Evolutionary conservation across 1,284 basidiomycete genomes (phyloP).

Genomic region (Ustilago tritici): DNA sequence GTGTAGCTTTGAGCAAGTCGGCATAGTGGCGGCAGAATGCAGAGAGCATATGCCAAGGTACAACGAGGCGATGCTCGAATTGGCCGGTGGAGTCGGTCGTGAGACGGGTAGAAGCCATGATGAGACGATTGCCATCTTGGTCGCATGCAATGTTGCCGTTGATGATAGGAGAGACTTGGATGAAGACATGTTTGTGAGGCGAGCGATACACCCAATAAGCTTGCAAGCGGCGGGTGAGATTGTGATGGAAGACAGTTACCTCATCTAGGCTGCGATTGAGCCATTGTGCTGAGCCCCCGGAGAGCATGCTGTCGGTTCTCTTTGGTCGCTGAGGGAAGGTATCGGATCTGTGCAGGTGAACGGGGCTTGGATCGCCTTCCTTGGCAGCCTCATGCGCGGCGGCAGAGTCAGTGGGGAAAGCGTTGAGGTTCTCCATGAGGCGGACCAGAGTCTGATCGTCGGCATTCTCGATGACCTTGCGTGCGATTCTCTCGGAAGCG

Average conservation of each 20-base stretch:
- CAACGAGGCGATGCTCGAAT: slow-evolving; percentile 41
- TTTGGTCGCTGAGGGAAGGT: slow-evolving; percentile 16
- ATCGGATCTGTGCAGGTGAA: neutral
- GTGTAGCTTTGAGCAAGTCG: slow-evolving; percentile 12
- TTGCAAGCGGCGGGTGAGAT: slow-evolving; percentile 46
- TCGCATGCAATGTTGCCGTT: slow-evolving; percentile 30
- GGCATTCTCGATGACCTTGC: slow-evolving; percentile 45
- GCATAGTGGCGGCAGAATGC: slow-evolving; percentile 43
- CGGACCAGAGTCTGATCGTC: slow-evolving; percentile 51
- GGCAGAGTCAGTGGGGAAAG: slow-evolving; percentile 53
- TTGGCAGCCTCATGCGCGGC: slow-evolving; percentile 27
- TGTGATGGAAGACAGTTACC: slow-evolving; percentile 48
- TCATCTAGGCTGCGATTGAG: slow-evolving; percentile 51
- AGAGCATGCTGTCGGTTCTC: slow-evolving; percentile 31
- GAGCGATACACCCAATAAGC: slow-evolving; percentile 63
- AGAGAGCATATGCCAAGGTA: slow-evolving; percentile 56
- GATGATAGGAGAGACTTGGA: slow-evolving; percentile 55
- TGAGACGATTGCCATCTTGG: slow-evolving; percentile 22
- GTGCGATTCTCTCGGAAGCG: slow-evolving; percentile 37
- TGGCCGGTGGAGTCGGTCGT: slow-evolving; percentile 37
- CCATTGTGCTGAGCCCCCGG: slow-evolving; percentile 53
- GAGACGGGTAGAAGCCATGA: slow-evolving; percentile 46
- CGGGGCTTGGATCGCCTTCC: neutral
- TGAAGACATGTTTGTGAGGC: slow-evolving; percentile 40
- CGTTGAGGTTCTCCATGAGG: slow-evolving; percentile 50